Percentiles rank a stretch among this genome's conserved stretches.
Evolutionary conservation across 2,329 filamentous ascomycete species (phyloP).

Genomic region (Colletotrichum sp.): DNA sequence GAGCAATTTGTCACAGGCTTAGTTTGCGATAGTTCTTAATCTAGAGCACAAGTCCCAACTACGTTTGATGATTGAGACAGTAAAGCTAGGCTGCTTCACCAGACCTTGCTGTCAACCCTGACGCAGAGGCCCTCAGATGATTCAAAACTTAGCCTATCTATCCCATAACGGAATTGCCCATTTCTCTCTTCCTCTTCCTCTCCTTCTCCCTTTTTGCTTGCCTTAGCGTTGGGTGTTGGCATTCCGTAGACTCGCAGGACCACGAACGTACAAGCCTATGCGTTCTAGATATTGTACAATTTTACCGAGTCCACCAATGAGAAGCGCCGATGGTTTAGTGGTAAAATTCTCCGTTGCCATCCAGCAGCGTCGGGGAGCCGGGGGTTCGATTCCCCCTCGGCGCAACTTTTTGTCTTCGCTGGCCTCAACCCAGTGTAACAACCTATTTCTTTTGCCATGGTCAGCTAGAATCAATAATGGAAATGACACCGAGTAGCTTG

Average conservation of each 20-base stretch:
- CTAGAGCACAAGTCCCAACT: not conserved
- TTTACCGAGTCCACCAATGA: fast-evolving
- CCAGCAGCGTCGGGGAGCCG: conserved; percentile 1
- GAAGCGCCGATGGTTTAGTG: not conserved
- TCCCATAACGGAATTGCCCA: too few relatives aligned
- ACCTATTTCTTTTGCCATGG: not conserved
- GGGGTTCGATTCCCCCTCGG: conserved; percentile 1
- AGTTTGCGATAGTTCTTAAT: not conserved
- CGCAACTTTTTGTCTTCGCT: not conserved
- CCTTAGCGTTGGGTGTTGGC: not conserved
- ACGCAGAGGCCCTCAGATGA: not conserved
- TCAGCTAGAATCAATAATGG: not conserved
- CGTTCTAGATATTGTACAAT: not conserved
- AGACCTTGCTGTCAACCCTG: not conserved
- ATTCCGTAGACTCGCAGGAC: not conserved
- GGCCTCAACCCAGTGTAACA: too few relatives aligned
- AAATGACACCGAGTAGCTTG: not conserved
- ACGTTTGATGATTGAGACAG: not conserved
- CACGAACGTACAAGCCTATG: too few relatives aligned
- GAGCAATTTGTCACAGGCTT: not conserved
- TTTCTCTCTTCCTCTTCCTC: not conserved
- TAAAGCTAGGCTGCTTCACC: not conserved
- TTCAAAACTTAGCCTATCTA: not conserved
- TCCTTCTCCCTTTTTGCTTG: not conserved
- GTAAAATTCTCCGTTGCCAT: conserved; percentile 7